Evolutionary conservation across 2,329 filamentous ascomycete species (phyloP), one percentile per base, ranked within the genome.

Genomic region (Zasmidium angulare): DNA sequence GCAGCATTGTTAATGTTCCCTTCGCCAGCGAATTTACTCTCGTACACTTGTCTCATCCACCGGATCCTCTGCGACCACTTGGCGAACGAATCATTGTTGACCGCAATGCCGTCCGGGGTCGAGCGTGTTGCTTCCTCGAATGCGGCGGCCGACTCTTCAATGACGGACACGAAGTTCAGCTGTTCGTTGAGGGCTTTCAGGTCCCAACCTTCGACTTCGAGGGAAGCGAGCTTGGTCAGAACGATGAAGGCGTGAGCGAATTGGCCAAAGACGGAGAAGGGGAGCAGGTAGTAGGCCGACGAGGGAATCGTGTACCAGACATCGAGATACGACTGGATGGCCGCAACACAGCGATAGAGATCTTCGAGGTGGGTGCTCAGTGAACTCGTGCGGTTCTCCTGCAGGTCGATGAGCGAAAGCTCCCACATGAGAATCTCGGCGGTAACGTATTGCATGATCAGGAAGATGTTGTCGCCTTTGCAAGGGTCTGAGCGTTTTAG

Each of bases 141-240:
- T 2, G 58, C 56, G 12, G 47, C 23, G 1, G 66, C 62, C 21
- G 64, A 58, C 49, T 63, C 57, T 7, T 71, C 70, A 14, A 70
- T 60, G 17, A 66, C 60, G 10, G 54, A 29, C 2, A 48, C 36
- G 52, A 69, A 71, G 47, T 66, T 61, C 11, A 69, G 9, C 3
- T 60, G 55, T 23, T 66, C 60, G 22, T 61, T 59, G 9, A 69
- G 46, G 12, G 58, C 60, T 21, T 59, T 61, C 10, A 66, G 43
- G 53, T 69, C 68, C 70, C 70, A 72, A 40, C 68, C 68, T n/a
- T 71, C 68, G 36, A 66, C 51, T 4, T 72, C 70, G 10, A 72
- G 63, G 1, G 64, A 62, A 3, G 68, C 69, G 4, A 72, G 63
- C 22, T 67, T 67, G 2, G 65, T 68, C 20, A 71, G 58, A 2